A percentile compares a stretch with the other conserved stretches of the same genome.
phyloP scores from a whole-genome alignment of 768 basidiomycete species.

The Cyclocybe aegerita region DNA sequence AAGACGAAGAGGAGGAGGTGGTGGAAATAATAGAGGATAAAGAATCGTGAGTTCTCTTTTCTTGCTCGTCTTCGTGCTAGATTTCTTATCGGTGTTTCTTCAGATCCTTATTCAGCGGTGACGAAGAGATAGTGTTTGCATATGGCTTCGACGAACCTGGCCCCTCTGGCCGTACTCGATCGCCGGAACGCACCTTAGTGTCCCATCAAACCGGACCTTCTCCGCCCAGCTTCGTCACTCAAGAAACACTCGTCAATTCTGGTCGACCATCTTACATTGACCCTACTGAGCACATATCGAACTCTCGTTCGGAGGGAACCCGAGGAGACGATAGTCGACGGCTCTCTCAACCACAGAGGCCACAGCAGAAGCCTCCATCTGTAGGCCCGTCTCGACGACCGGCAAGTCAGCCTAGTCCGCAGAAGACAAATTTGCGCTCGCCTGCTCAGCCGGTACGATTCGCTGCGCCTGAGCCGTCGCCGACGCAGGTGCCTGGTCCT shows the following conservation, averaged over 20 bases:
- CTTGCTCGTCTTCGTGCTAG: neutral
- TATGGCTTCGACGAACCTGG: conserved; percentile 1
- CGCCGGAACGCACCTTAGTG: conserved; percentile 13
- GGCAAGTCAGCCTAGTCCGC: neutral
- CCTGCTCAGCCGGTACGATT: neutral
- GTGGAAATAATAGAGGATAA: conserved; percentile 2
- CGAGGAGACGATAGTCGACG: neutral
- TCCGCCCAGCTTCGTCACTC: conserved; percentile 5
- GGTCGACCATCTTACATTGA: neutral
- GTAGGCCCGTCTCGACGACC: neutral
- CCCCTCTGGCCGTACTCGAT: conserved; percentile 3
- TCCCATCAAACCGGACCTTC: neutral
- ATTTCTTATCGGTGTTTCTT: neutral
- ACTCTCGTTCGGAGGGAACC: too few relatives aligned
- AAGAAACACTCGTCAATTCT: conserved; percentile 7
- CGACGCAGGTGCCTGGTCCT: neutral
- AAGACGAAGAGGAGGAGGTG: conserved; percentile 8
- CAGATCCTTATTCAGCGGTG: conserved; percentile 2
- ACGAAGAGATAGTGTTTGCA: neutral
- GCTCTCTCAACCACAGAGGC: neutral
- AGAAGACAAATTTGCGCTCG: neutral
- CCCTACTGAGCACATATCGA: neutral
- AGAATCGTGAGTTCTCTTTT: neutral
- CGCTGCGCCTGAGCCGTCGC: neutral
- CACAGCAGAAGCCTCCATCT: neutral